Evolutionary conservation across 2,329 filamentous ascomycete genomes (phyloP).

Genomic region (Trichophyton rubrum): DNA sequence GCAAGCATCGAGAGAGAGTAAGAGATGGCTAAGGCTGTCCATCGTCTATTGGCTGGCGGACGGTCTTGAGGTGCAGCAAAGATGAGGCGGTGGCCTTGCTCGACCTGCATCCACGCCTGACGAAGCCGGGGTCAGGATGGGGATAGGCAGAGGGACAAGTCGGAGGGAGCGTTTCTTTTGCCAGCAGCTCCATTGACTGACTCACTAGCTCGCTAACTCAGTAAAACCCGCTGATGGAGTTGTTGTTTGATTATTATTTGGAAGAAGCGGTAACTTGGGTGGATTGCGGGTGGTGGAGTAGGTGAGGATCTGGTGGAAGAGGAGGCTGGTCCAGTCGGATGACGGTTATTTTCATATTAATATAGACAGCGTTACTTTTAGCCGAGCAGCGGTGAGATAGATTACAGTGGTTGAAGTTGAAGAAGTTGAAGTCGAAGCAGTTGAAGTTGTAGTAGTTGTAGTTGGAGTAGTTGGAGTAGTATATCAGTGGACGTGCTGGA

Average conservation of each 20-base stretch:
- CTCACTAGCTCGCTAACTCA: too few relatives aligned
- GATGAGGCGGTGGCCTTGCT: not conserved
- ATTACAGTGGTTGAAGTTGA: too few relatives aligned
- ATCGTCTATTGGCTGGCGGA: not conserved
- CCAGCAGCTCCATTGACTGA: not conserved
- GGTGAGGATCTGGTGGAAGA: not conserved
- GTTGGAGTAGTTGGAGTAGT: too few relatives aligned
- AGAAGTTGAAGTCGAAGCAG: too few relatives aligned
- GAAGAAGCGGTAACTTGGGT: conserved; percentile 1
- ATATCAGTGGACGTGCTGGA: too few relatives aligned
- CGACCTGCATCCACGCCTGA: not conserved
- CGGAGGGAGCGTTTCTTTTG: not conserved
- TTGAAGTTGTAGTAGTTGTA: too few relatives aligned
- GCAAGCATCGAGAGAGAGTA: too few relatives aligned
- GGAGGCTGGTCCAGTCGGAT: not conserved
- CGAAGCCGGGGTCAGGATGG: not conserved
- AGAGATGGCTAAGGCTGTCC: too few relatives aligned
- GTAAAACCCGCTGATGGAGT: too few relatives aligned
- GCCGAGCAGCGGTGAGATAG: too few relatives aligned
- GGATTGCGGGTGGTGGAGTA: not conserved
- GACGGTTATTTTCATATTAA: not conserved
- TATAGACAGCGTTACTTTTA: too few relatives aligned
- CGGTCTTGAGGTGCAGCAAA: not conserved
- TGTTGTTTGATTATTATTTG: not conserved
- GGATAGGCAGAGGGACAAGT: too few relatives aligned